These are phyloP conservation scores for Boehmeria nivea DNA, from an alignment of 306 rosid genomes.

Conservation along the genomic window DNA sequence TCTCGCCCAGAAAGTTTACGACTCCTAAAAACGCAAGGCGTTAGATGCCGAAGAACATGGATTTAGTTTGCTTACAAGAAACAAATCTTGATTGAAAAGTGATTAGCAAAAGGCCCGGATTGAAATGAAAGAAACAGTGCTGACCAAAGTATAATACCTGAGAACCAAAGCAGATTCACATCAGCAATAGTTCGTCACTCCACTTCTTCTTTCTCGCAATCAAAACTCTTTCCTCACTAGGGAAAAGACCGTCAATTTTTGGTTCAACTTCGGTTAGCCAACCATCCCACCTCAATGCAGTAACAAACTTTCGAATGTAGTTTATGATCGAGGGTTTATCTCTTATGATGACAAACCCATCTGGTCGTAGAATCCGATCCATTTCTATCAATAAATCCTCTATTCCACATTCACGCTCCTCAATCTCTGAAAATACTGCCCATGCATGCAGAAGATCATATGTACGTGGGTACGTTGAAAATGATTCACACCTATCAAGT, in stretches of 20 bases:
- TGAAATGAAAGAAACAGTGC: no score
- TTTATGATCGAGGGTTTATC: constrained; percentile 41
- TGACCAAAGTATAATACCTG: no score
- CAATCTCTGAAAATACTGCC: constrained; percentile 46
- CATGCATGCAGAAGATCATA: constrained; percentile 64
- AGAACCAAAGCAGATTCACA: constrained; percentile 20
- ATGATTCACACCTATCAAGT: constrained; percentile 55
- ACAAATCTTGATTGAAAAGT: no score
- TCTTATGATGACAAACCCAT: constrained; percentile 58
- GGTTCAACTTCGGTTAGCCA: constrained; percentile 61
- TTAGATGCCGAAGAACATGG: no score
- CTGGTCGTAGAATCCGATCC: constrained; percentile 55
- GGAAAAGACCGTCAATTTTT: constrained; percentile 40
- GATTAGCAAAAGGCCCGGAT: no score
- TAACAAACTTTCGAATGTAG: constrained; percentile 38
- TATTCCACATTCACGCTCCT: constrained; percentile 39
- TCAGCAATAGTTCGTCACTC: constrained; percentile 14
- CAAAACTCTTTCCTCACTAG: constrained; percentile 47
- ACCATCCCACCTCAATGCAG: constrained; percentile 54
- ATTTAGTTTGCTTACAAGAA: no score
- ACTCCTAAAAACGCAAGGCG: no score
- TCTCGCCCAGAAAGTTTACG: no score
- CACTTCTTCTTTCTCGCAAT: constrained; percentile 53
- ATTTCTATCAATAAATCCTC: constrained; percentile 57
- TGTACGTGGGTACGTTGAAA: constrained; percentile 63